Percentiles rank a stretch among this genome's conserved stretches.
Evolutionary conservation across 2,329 filamentous ascomycete species (phyloP).

Genomic region (Stachybotrys elegans): DNA sequence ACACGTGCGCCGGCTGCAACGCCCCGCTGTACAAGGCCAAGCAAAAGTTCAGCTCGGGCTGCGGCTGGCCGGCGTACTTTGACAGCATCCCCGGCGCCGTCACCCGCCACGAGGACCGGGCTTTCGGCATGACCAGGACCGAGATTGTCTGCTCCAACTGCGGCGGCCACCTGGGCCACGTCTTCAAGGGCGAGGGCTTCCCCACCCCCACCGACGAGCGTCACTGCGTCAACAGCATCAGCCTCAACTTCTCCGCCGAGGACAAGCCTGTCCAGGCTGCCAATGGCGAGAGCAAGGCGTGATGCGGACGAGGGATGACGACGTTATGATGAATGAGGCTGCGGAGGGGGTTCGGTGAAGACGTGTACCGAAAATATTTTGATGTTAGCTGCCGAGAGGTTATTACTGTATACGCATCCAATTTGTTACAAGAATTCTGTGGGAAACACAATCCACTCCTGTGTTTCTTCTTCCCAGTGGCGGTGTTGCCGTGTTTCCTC

Average conservation of each 20-base stretch:
- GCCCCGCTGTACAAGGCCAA: slow-evolving; percentile 86
- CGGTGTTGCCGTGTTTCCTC: slow-evolving; percentile 10
- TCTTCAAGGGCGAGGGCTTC: slow-evolving; percentile 87
- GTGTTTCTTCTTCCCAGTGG: slow-evolving; percentile 17
- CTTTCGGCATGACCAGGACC: slow-evolving; percentile 77
- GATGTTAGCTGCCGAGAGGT: too few species aligned
- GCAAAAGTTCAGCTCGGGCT: slow-evolving; percentile 95
- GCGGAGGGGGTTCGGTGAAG: too few species aligned
- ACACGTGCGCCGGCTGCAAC: slow-evolving; percentile 81
- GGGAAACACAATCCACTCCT: slow-evolving; percentile 16
- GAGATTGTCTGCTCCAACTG: slow-evolving; percentile 96
- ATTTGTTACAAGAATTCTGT: too few species aligned
- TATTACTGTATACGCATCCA: too few species aligned
- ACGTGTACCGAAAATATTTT: too few species aligned
- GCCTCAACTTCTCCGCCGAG: slow-evolving; percentile 71
- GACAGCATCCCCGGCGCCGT: slow-evolving; percentile 92
- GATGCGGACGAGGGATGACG: too few species aligned
- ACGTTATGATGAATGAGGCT: too few species aligned
- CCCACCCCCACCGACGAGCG: slow-evolving; percentile 86
- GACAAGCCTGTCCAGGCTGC: slow-evolving; percentile 42
- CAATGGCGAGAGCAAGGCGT: neutral
- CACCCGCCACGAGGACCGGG: slow-evolving; percentile 69
- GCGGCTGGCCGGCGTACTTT: slow-evolving; percentile 97
- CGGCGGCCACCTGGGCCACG: slow-evolving; percentile 89
- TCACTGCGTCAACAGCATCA: slow-evolving; percentile 94